Evolutionary conservation across 2,329 filamentous ascomycete genomes (phyloP).

Genomic region (Claviceps humidiphila): DNA sequence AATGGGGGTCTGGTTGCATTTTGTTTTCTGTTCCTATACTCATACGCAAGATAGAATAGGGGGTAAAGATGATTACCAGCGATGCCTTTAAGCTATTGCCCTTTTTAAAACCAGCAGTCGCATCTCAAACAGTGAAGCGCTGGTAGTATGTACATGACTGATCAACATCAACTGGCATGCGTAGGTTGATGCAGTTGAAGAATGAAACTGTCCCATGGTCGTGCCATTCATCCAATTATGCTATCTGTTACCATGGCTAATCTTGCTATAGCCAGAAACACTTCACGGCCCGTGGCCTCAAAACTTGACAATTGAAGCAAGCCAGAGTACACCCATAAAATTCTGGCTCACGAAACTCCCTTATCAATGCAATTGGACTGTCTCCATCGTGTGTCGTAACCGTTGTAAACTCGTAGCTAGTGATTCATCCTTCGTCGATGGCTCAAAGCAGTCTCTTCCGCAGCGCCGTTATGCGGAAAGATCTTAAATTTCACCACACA

Average conservation of each 20-base stretch:
- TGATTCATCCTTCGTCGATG: background rate
- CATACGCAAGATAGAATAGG: slow-evolving; percentile 21
- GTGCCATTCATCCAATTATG: background rate
- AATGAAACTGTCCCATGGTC: too few relatives aligned
- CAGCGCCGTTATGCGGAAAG: background rate
- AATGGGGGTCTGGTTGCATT: slow-evolving; percentile 12
- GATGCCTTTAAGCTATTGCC: slow-evolving; percentile 1
- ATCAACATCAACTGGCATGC: background rate
- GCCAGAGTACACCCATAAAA: background rate
- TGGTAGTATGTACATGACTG: background rate
- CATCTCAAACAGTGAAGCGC: background rate
- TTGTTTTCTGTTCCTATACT: slow-evolving; percentile 13
- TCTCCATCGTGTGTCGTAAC: background rate
- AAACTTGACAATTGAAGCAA: background rate
- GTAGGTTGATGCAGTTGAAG: background rate
- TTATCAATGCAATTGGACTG: slow-evolving; percentile 5
- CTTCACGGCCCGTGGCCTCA: background rate
- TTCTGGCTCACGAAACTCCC: slow-evolving; percentile 10
- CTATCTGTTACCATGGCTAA: background rate
- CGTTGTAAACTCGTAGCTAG: background rate
- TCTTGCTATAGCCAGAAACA: background rate
- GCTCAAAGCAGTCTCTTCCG: background rate
- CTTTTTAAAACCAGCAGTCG: background rate
- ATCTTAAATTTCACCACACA: slow-evolving; percentile 70
- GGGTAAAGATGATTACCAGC: slow-evolving; percentile 4